Evolutionary conservation across 306 rosid species (phyloP).

Genomic region (Pyrus bretschneideri): DNA sequence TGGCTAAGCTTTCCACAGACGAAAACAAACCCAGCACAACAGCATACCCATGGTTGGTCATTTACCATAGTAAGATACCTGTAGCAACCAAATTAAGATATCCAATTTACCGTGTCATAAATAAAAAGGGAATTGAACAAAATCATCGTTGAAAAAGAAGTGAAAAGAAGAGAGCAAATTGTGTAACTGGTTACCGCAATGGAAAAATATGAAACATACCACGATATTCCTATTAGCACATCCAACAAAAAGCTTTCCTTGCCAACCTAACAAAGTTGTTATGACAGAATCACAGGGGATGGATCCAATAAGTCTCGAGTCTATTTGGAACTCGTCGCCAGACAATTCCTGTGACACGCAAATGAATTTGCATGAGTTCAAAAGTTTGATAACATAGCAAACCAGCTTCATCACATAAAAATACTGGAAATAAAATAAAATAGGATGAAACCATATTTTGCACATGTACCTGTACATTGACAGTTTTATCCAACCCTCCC

Average conservation of each 20-base stretch:
- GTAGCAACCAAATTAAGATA: slow-evolving; percentile 22
- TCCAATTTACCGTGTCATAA: neutral
- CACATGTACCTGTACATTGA: slow-evolving; percentile 72
- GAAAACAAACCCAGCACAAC: neutral
- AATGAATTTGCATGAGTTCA: slow-evolving; percentile 13
- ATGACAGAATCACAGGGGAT: slow-evolving; percentile 49
- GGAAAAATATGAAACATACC: slow-evolving; percentile 24
- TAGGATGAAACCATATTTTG: neutral
- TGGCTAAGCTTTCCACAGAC: slow-evolving; percentile 7
- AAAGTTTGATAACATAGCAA: neutral
- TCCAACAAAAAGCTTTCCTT: slow-evolving; percentile 76
- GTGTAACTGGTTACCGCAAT: neutral
- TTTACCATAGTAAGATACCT: slow-evolving; percentile 57
- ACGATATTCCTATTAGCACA: slow-evolving; percentile 56
- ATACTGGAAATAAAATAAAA: neutral
- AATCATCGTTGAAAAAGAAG: neutral
- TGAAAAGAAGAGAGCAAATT: neutral
- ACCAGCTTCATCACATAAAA: neutral
- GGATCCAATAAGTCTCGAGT: slow-evolving; percentile 50
- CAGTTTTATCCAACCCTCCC: slow-evolving; percentile 78
- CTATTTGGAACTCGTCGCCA: slow-evolving; percentile 58
- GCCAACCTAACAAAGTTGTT: slow-evolving; percentile 62
- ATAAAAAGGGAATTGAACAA: neutral
- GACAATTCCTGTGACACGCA: slow-evolving; percentile 51
- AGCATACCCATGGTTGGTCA: neutral